Base-by-base conservation (phyloP, 192 early-diverging fungal genomes). In the Cetraspora pellucida region DNA sequence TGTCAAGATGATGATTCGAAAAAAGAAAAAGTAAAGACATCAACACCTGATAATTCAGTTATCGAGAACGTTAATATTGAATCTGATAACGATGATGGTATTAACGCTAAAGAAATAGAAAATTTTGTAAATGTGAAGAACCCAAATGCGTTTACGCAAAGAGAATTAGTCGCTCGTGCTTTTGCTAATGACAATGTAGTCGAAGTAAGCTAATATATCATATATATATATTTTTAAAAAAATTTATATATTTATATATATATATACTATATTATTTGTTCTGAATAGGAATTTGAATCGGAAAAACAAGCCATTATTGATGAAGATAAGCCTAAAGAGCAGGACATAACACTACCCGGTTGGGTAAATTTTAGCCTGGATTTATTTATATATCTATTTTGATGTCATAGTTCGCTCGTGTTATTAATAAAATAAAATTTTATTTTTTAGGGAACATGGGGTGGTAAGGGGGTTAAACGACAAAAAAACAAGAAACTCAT, bases 161-260 rank as follows among this genome's bases (percentile, higher is more conserved):
- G 90, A 49, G 93, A 96, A 37, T 83, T 99, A 45, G 94, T 99
- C 45, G 91, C 92, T 66, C 90, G 95, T 77, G 97, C 97, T 17
- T 99, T 99, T 87, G 94, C 96, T 11, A 92, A 96, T 71, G 96
- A 99, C 75, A 90, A 97, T 74, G 90, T 98, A 23, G 89, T 93
- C 3, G 90, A 90, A 52, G 82, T 75, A 64, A 64, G 72, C 59
- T 13, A 60, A 60, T 27, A 28, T 13, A 27, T 30, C n/a, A 27
- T 28, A 30, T 60, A 0, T 54, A 54, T 54, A 54, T 54, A 19
- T 14, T 54, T 4, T 4, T 19, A 19, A 54, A 54, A 49, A 49
- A 13, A 49, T 49, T 49, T 16, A 16, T 49, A 16, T 49, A 49
- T 54, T 4, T 19, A 0, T 19, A 27, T 31, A 16, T 46, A 17